phyloP scores from a whole-genome alignment of 2,329 filamentous ascomycete genomes.

The Cordyceps javanica region DNA sequence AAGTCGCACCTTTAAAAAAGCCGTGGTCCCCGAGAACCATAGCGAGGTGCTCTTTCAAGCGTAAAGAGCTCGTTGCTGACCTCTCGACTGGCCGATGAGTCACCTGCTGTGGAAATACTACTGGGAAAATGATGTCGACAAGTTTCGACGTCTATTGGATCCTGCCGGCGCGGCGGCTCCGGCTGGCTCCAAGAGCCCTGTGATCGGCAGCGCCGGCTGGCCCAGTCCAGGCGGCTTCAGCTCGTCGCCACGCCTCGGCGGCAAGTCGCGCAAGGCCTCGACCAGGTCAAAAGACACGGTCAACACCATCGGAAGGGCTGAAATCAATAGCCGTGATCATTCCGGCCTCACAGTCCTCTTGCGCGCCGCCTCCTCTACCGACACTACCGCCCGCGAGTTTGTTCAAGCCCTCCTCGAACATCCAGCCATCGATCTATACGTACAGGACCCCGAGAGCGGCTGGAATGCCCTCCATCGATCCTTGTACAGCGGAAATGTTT shows the following conservation, averaged over 20 bases:
- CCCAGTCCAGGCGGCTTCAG: slow-evolving; percentile 31
- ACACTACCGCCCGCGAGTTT: slow-evolving; percentile 64
- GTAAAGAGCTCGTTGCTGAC: slow-evolving; percentile 29
- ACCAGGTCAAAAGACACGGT: slow-evolving; percentile 40
- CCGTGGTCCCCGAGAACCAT: slow-evolving; percentile 81
- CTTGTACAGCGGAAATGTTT: slow-evolving; percentile 82
- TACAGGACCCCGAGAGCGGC: slow-evolving; percentile 83
- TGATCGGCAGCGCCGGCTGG: slow-evolving; percentile 29
- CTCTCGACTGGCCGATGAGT: slow-evolving; percentile 67
- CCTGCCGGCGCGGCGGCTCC: slow-evolving; percentile 57
- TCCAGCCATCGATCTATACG: slow-evolving; percentile 76
- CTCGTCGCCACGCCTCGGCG: slow-evolving; percentile 43
- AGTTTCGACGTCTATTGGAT: slow-evolving; percentile 82
- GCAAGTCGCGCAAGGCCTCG: slow-evolving; percentile 45
- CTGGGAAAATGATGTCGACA: slow-evolving; percentile 95
- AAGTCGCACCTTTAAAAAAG: slow-evolving; percentile 75
- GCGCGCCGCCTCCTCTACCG: slow-evolving; percentile 71
- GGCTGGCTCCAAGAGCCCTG: slow-evolving; percentile 47
- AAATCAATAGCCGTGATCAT: slow-evolving; percentile 80
- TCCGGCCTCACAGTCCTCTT: slow-evolving; percentile 78
- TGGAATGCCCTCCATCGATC: slow-evolving; percentile 94
- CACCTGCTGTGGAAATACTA: slow-evolving; percentile 94
- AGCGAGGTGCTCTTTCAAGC: slow-evolving; percentile 74
- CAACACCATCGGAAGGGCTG: slow-evolving; percentile 45
- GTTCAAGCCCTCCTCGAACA: slow-evolving; percentile 75